Evolutionary conservation across 768 basidiomycete species (phyloP).

Genomic region (Russula brevipes): DNA sequence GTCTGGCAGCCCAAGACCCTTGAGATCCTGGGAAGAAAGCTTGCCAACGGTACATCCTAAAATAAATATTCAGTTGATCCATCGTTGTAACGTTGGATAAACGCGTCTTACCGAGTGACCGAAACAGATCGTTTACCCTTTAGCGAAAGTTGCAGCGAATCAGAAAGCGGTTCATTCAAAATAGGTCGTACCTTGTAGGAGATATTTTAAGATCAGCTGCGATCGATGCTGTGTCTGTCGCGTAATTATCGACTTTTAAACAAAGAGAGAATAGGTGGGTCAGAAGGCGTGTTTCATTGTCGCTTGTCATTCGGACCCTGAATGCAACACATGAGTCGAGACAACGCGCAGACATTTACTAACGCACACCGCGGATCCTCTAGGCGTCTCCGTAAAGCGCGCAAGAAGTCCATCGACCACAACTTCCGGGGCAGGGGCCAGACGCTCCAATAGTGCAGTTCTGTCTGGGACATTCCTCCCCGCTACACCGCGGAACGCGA

Average conservation of each 20-base stretch:
- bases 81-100: neutral
- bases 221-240: slow-evolving; percentile 59
- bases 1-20: slow-evolving; percentile 61
- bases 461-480: slow-evolving; percentile 39
- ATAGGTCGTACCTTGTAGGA: slow-evolving; percentile 51
- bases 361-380: slow-evolving; percentile 61
- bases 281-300: slow-evolving; percentile 65
- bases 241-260: slow-evolving; percentile 72
- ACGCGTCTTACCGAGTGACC: slow-evolving; percentile 52
- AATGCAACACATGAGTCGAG: neutral
- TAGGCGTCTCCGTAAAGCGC: slow-evolving; percentile 72
- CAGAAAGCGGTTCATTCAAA: neutral
- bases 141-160: slow-evolving; percentile 13
- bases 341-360: neutral
- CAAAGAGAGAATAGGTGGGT: slow-evolving; percentile 79
- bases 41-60: slow-evolving; percentile 68
- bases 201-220: slow-evolving; percentile 72
- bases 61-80: neutral
- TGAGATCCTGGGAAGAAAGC: slow-evolving; percentile 56
- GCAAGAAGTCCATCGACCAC: slow-evolving; percentile 70
- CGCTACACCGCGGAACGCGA: slow-evolving; percentile 55
- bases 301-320: slow-evolving; percentile 49
- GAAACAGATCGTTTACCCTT: slow-evolving; percentile 68
- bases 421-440: slow-evolving; percentile 53
- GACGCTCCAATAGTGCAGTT: slow-evolving; percentile 49